Conservation (phyloP, 2,329 filamentous ascomycete genomes). For the Trichoderma sp. region DNA sequence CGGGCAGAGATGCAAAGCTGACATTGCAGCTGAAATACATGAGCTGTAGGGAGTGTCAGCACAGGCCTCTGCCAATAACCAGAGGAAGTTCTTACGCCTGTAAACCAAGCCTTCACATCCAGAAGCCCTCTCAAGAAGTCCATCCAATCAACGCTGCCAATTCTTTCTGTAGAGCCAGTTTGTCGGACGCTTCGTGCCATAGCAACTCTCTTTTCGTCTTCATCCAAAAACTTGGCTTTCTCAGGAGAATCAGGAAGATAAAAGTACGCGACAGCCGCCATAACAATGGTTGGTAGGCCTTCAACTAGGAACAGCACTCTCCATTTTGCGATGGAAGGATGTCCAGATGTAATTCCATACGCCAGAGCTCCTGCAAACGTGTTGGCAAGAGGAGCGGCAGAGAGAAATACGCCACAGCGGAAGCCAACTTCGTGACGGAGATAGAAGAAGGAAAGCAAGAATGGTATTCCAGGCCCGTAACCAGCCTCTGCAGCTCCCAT, state of each 20-base stretch:
- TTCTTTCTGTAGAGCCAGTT: constrained; percentile 51
- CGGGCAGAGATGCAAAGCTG: constrained; percentile 51
- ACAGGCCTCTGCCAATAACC: not conserved
- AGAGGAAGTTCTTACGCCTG: not conserved
- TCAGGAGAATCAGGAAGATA: constrained; percentile 57
- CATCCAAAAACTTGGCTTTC: constrained; percentile 57
- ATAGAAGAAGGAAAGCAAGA: constrained; percentile 53
- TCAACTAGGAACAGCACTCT: constrained; percentile 65
- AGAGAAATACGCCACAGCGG: constrained; percentile 52
- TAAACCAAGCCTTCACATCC: constrained; percentile 53
- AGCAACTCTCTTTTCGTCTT: constrained; percentile 58
- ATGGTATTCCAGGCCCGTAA: constrained; percentile 48
- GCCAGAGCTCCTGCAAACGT: constrained; percentile 71
- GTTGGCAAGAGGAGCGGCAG: constrained; percentile 70
- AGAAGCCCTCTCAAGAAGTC: constrained; percentile 54
- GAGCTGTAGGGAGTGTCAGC: constrained; percentile 42
- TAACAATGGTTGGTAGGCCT: constrained; percentile 45
- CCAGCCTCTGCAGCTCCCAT: constrained; percentile 51
- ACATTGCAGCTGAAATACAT: constrained; percentile 49
- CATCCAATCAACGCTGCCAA: constrained; percentile 44
- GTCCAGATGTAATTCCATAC: constrained; percentile 65
- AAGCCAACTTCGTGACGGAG: constrained; percentile 66
- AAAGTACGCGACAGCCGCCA: constrained; percentile 59
- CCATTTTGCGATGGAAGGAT: constrained; percentile 66
- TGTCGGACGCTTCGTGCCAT: constrained; percentile 56